Percentiles rank a stretch among this genome's conserved stretches.
phyloP scores from a whole-genome alignment of 345 rosid species.

The Theobroma cacao region DNA sequence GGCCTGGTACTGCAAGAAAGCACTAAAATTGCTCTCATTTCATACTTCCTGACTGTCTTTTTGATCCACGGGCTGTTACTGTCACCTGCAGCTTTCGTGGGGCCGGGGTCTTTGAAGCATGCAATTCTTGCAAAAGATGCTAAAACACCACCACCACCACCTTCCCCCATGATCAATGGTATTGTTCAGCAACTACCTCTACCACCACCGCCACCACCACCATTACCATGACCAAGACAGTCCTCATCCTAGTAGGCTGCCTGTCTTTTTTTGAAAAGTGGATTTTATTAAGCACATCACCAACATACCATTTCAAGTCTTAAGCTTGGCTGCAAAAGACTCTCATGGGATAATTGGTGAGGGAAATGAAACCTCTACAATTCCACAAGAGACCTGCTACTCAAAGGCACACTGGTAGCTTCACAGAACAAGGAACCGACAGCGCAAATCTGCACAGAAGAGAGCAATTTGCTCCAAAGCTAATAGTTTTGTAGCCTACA shows the following conservation, averaged over 20 bases:
- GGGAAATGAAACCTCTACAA: too few species aligned
- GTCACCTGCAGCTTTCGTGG: background rate
- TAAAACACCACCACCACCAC: background rate
- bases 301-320: too few species aligned
- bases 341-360: too few species aligned
- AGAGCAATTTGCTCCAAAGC: too few species aligned
- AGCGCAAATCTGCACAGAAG: too few species aligned
- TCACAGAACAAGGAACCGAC: too few species aligned
- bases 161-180: background rate
- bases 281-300: too few species aligned
- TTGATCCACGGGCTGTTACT: background rate
- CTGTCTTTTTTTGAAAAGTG: too few species aligned
- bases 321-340: too few species aligned
- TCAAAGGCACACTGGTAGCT: too few species aligned
- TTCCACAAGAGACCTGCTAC: too few species aligned
- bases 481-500: too few species aligned
- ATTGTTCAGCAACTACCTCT: background rate
- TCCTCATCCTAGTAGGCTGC: background rate
- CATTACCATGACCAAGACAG: background rate
- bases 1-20: background rate
- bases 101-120: background rate
- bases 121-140: background rate
- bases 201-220: background rate
- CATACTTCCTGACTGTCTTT: background rate
- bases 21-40: background rate